Conservation (phyloP, 345 rosid species). For the Schrenkiella parvula region DNA sequence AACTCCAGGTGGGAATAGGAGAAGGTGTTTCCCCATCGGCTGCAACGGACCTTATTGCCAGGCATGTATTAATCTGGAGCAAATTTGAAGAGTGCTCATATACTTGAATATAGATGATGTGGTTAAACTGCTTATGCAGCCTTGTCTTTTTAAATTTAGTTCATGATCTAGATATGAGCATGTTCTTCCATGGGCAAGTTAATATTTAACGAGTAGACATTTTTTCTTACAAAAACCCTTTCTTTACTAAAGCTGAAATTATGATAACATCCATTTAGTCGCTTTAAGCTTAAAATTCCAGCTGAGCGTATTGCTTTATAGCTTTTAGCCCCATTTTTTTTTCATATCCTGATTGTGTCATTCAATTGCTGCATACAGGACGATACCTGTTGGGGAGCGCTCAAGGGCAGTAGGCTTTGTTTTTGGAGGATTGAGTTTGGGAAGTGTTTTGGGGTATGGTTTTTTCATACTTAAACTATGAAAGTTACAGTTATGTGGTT, state of each 20-base stretch:
- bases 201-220: neutral
- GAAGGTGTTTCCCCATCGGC: conserved; percentile 99
- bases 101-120: conserved; percentile 11
- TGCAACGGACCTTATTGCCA: conserved; percentile 96
- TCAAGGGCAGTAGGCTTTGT: conserved; percentile 92
- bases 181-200: conserved; percentile 5
- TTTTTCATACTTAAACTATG: conserved; percentile 4
- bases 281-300: neutral
- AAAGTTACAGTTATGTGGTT: neutral
- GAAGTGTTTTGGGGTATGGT: conserved; percentile 88
- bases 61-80: conserved; percentile 54
- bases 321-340: neutral
- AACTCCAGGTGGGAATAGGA: conserved; percentile 88
- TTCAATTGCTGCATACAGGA: conserved; percentile 43
- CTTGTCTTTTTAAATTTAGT: neutral
- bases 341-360: conserved; percentile 16
- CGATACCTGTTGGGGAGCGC: conserved; percentile 83
- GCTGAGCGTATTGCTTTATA: neutral
- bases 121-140: conserved; percentile 8
- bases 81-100: conserved; percentile 11
- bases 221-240: neutral
- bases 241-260: neutral
- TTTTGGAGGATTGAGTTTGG: conserved; percentile 87
- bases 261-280: neutral
- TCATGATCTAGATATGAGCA: neutral